phyloP scores from a whole-genome alignment of 441 rosid genomes.

The Corymbia citriodora region DNA sequence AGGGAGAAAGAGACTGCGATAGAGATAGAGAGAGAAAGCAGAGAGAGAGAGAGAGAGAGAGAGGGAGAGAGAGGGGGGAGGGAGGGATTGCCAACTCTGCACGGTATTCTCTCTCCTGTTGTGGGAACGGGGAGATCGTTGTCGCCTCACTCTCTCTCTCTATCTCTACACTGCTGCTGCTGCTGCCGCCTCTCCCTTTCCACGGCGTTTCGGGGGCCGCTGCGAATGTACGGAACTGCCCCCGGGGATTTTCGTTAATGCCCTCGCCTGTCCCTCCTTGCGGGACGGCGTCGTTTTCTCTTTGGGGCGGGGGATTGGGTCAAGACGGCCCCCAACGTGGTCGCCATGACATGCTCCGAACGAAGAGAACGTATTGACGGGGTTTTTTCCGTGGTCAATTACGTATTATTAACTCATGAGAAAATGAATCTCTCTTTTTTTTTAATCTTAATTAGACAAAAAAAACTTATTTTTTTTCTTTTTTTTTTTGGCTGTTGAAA shows the following conservation, averaged over 20 bases:
- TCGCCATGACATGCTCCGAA: background rate
- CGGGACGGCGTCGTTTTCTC: background rate
- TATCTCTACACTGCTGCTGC: background rate
- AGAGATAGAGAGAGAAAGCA: background rate
- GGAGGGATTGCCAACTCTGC: slow-evolving; percentile 48
- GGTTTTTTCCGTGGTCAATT: background rate
- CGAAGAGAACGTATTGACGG: background rate
- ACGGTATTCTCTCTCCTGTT: slow-evolving; percentile 38
- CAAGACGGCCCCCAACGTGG: background rate
- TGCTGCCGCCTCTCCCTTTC: background rate
- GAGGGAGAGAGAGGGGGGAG: slow-evolving; percentile 5
- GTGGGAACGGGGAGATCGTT: background rate
- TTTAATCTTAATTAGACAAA: background rate
- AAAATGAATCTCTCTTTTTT: background rate
- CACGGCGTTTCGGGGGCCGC: background rate
- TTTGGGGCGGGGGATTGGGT: background rate
- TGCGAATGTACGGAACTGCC: background rate
- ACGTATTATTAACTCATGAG: background rate
- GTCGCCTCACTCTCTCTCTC: background rate
- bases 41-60: slow-evolving; percentile 13
- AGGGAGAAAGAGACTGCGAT: background rate
- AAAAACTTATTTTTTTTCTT: too few relatives aligned
- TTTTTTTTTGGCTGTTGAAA: too few relatives aligned
- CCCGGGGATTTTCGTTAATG: background rate
- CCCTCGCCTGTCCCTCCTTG: background rate